Conservation (phyloP, 139 green algal genomes). For the Chlorella sp. region DNA sequence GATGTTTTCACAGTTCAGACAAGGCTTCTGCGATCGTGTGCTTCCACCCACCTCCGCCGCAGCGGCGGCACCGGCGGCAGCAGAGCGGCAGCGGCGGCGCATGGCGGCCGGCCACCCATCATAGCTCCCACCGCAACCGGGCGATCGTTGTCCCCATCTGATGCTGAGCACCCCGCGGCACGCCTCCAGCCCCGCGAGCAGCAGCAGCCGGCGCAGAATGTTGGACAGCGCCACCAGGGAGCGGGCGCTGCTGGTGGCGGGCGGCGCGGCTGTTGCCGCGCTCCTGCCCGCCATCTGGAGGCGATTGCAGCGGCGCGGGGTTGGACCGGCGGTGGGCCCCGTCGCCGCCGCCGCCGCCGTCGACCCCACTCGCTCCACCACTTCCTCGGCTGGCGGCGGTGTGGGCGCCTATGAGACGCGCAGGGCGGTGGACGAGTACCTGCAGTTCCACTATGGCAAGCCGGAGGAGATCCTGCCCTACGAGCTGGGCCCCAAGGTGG, state of each 20-base stretch:
- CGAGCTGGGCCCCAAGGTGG: conserved; percentile 35
- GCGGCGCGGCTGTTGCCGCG: not conserved
- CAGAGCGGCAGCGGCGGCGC: too few relatives aligned
- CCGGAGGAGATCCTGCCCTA: conserved; percentile 50
- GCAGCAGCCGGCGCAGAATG: not conserved
- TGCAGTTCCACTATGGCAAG: conserved; percentile 59
- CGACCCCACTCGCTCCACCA: conserved; percentile 13
- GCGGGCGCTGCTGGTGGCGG: conserved; percentile 8
- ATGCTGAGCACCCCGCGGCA: too few relatives aligned
- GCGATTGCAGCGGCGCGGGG: not conserved
- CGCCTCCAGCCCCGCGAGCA: not conserved
- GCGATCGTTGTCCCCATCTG: too few relatives aligned
- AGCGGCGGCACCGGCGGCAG: too few relatives aligned
- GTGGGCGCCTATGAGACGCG: conserved; percentile 46
- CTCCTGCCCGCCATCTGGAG: conserved; percentile 12
- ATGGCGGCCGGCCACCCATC: too few relatives aligned
- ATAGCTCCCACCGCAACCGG: too few relatives aligned
- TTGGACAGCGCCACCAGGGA: not conserved
- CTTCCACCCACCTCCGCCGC: too few relatives aligned
- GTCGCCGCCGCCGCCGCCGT: not conserved
- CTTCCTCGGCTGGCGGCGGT: conserved; percentile 31
- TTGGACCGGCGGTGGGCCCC: not conserved
- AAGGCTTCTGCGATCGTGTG: too few relatives aligned
- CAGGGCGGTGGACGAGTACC: conserved; percentile 60
- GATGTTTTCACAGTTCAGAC: too few relatives aligned